These are phyloP conservation scores for Vigna trinervia DNA, from an alignment of 306 rosid genomes.

Conservation along the genomic window DNA sequence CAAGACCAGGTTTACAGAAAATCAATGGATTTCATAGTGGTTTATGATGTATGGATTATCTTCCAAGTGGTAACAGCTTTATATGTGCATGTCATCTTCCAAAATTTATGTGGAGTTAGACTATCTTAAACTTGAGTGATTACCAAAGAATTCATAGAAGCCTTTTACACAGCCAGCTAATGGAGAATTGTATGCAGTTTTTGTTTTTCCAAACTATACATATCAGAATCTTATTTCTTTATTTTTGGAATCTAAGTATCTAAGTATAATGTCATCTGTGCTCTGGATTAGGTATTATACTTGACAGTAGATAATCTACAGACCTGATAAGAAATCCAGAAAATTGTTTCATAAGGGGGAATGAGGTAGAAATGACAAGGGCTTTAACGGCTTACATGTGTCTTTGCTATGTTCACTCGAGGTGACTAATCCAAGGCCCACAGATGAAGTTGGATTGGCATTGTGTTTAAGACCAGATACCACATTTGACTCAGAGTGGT, in stretches of 20 bases:
- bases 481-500: conserved; percentile 44
- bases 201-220: neutral
- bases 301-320: conserved; percentile 13
- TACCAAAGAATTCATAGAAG: neutral
- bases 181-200: neutral
- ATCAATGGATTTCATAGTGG: neutral
- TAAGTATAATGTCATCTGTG: conserved; percentile 10
- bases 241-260: neutral
- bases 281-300: conserved; percentile 13
- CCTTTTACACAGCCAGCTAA: neutral
- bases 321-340: neutral
- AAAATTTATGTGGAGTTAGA: neutral
- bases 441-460: conserved; percentile 31
- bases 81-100: conserved; percentile 7
- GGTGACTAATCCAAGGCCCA: conserved; percentile 19
- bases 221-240: neutral
- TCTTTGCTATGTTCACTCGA: conserved; percentile 25
- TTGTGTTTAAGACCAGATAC: conserved; percentile 37
- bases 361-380: neutral
- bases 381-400: conserved; percentile 33
- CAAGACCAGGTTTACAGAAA: too few relatives aligned
- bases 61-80: neutral
- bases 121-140: neutral
- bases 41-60: conserved; percentile 6
- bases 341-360: conserved; percentile 17